phyloP scores from a whole-genome alignment of 2,329 filamentous ascomycete genomes.

The Hawksworthiomyces lignivorus region DNA sequence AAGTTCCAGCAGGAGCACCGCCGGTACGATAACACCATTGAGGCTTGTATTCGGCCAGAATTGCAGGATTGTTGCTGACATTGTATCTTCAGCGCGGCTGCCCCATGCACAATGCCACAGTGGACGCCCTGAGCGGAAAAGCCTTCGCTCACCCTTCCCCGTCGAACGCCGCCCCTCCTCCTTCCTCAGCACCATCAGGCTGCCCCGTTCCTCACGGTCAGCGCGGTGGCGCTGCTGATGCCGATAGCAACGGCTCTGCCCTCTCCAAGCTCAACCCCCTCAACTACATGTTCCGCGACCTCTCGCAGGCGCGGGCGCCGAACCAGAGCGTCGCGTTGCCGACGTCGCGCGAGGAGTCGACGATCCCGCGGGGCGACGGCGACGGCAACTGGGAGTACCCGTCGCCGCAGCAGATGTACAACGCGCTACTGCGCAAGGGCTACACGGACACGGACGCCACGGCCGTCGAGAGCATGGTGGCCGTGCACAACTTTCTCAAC shows the following conservation, averaged over 20 bases:
- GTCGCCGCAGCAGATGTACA: slow-evolving; percentile 99
- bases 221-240: slow-evolving; percentile 3
- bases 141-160: slow-evolving; percentile 14
- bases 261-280: slow-evolving; percentile 57
- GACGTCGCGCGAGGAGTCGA: slow-evolving; percentile 72
- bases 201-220: slow-evolving; percentile 28
- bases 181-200: slow-evolving; percentile 25
- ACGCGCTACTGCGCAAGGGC: slow-evolving; percentile 90
- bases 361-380: slow-evolving; percentile 79
- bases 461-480: slow-evolving; percentile 93
- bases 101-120: slow-evolving; percentile 49
- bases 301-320: slow-evolving; percentile 71
- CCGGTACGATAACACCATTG: slow-evolving; percentile 26
- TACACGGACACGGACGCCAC: slow-evolving; percentile 91
- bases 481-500: slow-evolving; percentile 96
- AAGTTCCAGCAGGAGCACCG: slow-evolving; percentile 24
- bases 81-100: slow-evolving; percentile 38
- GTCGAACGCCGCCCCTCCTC: slow-evolving; percentile 22
- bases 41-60: too few species aligned
- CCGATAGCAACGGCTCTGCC: slow-evolving; percentile 16
- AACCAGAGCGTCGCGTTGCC: slow-evolving; percentile 69
- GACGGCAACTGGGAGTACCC: slow-evolving; percentile 93
- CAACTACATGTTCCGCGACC: slow-evolving; percentile 89
- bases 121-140: slow-evolving; percentile 36
- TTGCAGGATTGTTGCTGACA: too few species aligned